Evolutionary conservation across 1,284 basidiomycete genomes (phyloP).

Genomic region (Inonotus obliquus): DNA sequence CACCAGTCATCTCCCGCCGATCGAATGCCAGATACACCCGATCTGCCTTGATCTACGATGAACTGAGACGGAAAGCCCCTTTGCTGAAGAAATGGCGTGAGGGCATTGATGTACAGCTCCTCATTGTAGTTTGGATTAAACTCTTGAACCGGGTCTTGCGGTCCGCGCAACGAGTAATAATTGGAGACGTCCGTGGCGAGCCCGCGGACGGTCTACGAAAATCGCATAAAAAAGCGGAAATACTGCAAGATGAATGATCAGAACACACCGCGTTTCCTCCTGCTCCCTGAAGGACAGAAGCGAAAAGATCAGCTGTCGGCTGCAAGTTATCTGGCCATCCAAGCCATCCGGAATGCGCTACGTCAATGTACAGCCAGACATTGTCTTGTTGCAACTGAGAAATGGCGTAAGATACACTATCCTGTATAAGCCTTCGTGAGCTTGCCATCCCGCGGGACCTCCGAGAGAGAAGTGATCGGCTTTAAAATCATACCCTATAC

Average conservation of each 20-base stretch:
- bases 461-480: no score
- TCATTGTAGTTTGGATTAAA: conserved; percentile 22
- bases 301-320: conserved; percentile 20
- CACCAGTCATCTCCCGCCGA: conserved; percentile 21
- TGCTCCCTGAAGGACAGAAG: conserved; percentile 17
- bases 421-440: background rate
- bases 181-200: conserved; percentile 18
- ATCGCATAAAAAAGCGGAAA: background rate
- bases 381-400: conserved; percentile 21
- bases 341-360: conserved; percentile 22
- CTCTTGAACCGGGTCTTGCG: conserved; percentile 18
- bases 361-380: conserved; percentile 21
- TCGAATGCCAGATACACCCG: conserved; percentile 17
- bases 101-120: conserved; percentile 21
- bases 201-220: background rate
- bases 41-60: conserved; percentile 21
- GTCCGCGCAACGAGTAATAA: conserved; percentile 19
- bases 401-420: conserved; percentile 20
- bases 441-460: background rate
- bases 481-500: conserved; percentile 17
- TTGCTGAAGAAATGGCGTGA: conserved; percentile 18
- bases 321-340: conserved; percentile 21
- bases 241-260: background rate
- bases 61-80: conserved; percentile 20
- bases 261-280: conserved; percentile 1